Percentiles rank a stretch among this genome's conserved stretches.
Conservation (phyloP, 2,329 filamentous ascomycete species). For the Fusarium abutilonis region DNA sequence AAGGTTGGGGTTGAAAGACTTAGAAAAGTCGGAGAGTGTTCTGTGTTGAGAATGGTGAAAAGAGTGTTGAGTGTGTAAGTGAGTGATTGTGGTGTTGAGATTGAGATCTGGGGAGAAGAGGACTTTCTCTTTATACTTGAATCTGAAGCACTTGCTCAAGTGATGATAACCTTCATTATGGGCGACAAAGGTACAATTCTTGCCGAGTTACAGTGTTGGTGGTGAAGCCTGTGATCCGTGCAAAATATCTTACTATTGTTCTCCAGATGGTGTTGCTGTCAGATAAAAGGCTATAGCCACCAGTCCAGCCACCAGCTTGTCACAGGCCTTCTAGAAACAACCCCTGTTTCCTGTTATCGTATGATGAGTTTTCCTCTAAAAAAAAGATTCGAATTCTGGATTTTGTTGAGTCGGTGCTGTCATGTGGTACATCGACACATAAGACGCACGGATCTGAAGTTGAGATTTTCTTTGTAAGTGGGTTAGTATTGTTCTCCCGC, state of each 20-base stretch:
- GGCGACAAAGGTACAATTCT: constrained; percentile 19
- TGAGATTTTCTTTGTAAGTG: constrained; percentile 30
- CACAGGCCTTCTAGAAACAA: constrained; percentile 12
- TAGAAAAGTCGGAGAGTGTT: constrained; percentile 40
- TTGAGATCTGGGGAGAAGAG: constrained; percentile 1
- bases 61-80: constrained; percentile 35
- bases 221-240: constrained; percentile 35
- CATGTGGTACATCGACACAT: constrained; percentile 11
- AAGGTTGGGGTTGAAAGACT: constrained; percentile 43
- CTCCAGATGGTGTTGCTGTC: constrained; percentile 39
- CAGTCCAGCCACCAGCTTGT: constrained; percentile 17
- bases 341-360: neutral
- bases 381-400: neutral
- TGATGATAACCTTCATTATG: neutral
- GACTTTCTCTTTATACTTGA: constrained; percentile 37
- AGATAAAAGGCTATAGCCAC: constrained; percentile 21
- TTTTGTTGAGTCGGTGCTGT: neutral
- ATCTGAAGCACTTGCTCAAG: neutral
- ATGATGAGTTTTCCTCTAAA: neutral
- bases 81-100: constrained; percentile 29
- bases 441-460: constrained; percentile 12
- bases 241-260: constrained; percentile 37
- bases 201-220: neutral
- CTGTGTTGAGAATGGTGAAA: constrained; percentile 43
- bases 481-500: constrained; percentile 47